Conservation (phyloP, 805 yeast genomes). For the Schwanniomyces polymorphus region DNA sequence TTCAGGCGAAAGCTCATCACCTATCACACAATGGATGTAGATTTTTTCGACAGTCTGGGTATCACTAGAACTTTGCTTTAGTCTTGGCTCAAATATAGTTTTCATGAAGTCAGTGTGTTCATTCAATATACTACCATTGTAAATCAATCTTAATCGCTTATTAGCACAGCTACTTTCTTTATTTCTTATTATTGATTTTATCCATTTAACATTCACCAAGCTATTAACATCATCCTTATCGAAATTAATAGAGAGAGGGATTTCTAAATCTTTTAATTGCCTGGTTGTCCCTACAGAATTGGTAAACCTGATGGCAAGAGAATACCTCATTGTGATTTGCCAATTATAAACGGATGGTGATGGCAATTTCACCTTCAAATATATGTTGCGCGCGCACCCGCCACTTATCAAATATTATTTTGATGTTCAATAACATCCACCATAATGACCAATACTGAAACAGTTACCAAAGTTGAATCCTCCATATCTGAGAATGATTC, state of each 20-base stretch:
- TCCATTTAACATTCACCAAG: conserved; percentile 29
- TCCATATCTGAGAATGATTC: conserved; percentile 10
- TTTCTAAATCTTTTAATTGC: conserved; percentile 23
- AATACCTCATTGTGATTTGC: conserved; percentile 18
- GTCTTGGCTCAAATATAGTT: conserved; percentile 43
- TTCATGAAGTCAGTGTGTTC: conserved; percentile 54
- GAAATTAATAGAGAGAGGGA: conserved; percentile 27
- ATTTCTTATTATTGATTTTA: conserved; percentile 29
- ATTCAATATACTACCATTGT: conserved; percentile 65
- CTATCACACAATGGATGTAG: conserved; percentile 80
- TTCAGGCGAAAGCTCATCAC: conserved; percentile 55
- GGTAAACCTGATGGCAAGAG: conserved; percentile 31
- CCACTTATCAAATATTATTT: background rate
- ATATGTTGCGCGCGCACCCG: background rate
- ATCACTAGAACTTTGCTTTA: conserved; percentile 6
- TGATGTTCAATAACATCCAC: background rate
- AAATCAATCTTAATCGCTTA: conserved; percentile 62
- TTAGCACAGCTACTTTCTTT: conserved; percentile 25
- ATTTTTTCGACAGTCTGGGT: conserved; percentile 25
- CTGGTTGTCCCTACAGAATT: conserved; percentile 17
- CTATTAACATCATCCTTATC: conserved; percentile 30
- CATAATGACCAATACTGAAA: background rate
- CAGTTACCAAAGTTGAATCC: conserved; percentile 1
- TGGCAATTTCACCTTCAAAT: background rate
- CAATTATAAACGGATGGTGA: background rate